Percentiles rank a stretch among this genome's conserved stretches.
These are phyloP conservation scores for Penicillium manginii DNA, from an alignment of 495 filamentous ascomycete genomes.

Conservation along the genomic window DNA sequence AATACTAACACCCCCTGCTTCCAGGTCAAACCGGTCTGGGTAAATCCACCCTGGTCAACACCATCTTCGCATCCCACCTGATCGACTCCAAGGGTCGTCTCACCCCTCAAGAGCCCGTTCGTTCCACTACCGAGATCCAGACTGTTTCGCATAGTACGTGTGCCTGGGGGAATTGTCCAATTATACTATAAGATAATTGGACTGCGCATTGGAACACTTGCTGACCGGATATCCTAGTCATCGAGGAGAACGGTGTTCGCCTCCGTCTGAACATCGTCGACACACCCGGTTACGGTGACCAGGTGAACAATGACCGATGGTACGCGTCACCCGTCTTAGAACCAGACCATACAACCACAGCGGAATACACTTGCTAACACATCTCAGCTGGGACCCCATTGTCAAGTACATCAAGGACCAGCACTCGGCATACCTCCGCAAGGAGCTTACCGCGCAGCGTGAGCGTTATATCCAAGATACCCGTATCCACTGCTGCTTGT, in stretches of 20 bases:
- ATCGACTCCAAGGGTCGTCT: slow-evolving; percentile 98
- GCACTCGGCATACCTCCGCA: slow-evolving; percentile 98
- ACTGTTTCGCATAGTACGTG: slow-evolving; percentile 84
- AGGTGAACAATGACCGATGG: slow-evolving; percentile 84
- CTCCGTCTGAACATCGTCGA: slow-evolving; percentile 80
- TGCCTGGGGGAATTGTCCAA: neutral
- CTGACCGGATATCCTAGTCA: slow-evolving; percentile 59
- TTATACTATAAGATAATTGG: neutral
- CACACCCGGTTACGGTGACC: slow-evolving; percentile 79
- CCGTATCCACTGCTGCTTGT: slow-evolving; percentile 98
- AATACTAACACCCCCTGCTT: slow-evolving; percentile 23
- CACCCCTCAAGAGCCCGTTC: slow-evolving; percentile 86
- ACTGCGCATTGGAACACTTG: slow-evolving; percentile 5
- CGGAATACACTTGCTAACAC: slow-evolving; percentile 25
- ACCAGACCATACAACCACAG: neutral
- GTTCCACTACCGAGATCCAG: slow-evolving; percentile 96
- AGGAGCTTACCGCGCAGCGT: slow-evolving; percentile 99
- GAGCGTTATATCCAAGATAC: slow-evolving; percentile 99
- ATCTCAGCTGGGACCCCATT: slow-evolving; percentile 79
- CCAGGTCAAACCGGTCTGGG: slow-evolving; percentile 96
- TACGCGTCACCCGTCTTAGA: slow-evolving; percentile 33
- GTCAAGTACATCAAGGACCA: slow-evolving; percentile 99
- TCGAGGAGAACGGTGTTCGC: slow-evolving; percentile 93
- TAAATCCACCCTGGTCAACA: slow-evolving; percentile 99
- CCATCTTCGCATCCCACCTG: slow-evolving; percentile 99